phyloP scores from a whole-genome alignment of 2,329 filamentous ascomycete species.

The Eutypella sp. region DNA sequence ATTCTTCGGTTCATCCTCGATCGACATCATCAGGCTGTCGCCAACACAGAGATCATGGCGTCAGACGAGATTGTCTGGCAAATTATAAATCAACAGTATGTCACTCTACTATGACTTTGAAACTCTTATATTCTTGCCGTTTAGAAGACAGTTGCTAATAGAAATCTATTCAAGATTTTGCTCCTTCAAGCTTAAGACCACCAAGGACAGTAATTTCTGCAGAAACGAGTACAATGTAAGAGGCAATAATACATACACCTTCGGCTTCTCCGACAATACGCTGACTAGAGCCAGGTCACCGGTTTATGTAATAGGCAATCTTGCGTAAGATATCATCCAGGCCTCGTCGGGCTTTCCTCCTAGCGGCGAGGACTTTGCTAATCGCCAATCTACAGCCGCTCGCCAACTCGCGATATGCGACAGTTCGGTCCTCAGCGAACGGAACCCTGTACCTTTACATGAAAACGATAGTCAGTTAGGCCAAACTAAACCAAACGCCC shows the following conservation, averaged over 20 bases:
- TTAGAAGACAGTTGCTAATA: background rate
- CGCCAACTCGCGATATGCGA: constrained; percentile 94
- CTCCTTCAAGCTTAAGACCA: constrained; percentile 89
- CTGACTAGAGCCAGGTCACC: constrained; percentile 38
- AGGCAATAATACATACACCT: constrained; percentile 63
- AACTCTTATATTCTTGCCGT: background rate
- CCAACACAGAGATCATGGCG: constrained; percentile 52
- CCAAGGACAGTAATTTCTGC: constrained; percentile 88
- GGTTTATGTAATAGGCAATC: constrained; percentile 33
- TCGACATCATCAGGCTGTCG: background rate
- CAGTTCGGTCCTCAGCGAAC: constrained; percentile 75
- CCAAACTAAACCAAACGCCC: no score
- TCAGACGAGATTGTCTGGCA: constrained; percentile 98
- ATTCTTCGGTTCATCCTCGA: background rate
- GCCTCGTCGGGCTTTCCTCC: background rate
- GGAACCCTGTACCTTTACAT: constrained; percentile 91
- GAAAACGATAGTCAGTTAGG: constrained; percentile 65
- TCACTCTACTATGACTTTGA: constrained; percentile 27
- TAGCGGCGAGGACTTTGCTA: background rate
- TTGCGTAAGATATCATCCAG: background rate
- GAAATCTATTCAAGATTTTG: constrained; percentile 53
- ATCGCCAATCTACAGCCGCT: constrained; percentile 56
- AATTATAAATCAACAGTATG: constrained; percentile 74
- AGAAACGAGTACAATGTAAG: constrained; percentile 35
- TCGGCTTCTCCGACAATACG: background rate